These are phyloP conservation scores for Cladophialophora bantiana DNA, from an alignment of 2,329 filamentous ascomycete species.

Conservation along the genomic window DNA sequence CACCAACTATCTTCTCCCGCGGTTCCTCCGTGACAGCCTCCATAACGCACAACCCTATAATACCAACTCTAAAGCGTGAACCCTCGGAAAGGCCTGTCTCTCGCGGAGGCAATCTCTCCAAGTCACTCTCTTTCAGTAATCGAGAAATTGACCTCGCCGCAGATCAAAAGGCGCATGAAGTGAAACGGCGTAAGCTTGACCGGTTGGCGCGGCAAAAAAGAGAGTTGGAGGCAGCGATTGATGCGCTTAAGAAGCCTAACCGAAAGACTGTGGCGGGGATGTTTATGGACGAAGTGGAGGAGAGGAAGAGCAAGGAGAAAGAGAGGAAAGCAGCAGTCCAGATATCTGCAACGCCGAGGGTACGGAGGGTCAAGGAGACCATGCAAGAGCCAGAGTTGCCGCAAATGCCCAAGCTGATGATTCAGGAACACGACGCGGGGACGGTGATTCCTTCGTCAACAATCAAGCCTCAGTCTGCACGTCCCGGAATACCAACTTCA, in stretches of 20 bases:
- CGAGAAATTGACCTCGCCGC: conserved; percentile 58
- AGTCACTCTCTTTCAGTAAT: conserved; percentile 54
- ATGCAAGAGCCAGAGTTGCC: conserved; percentile 31
- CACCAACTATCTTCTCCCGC: conserved; percentile 50
- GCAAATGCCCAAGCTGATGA: conserved; percentile 27
- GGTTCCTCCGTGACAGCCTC: conserved; percentile 50
- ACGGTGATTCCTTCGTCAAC: conserved; percentile 42
- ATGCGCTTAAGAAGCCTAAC: conserved; percentile 56
- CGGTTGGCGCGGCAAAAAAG: conserved; percentile 55
- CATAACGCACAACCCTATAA: conserved; percentile 34
- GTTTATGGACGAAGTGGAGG: conserved; percentile 53
- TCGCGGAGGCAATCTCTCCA: conserved; percentile 54
- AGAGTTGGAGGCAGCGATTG: conserved; percentile 57
- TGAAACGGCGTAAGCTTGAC: conserved; percentile 55
- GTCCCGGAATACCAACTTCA: conserved; percentile 32
- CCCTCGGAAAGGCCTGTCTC: conserved; percentile 49
- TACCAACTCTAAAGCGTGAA: conserved; percentile 49
- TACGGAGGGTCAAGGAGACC: conserved; percentile 44
- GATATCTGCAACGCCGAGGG: conserved; percentile 57
- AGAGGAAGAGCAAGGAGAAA: conserved; percentile 46
- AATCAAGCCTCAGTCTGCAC: conserved; percentile 37
- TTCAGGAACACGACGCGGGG: conserved; percentile 17
- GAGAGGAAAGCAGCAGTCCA: conserved; percentile 50
- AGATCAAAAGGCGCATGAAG: conserved; percentile 53
- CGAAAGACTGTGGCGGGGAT: conserved; percentile 54